Base-by-base conservation (phyloP, 2,329 filamentous ascomycete genomes). In the Juglanconis juglandina region DNA sequence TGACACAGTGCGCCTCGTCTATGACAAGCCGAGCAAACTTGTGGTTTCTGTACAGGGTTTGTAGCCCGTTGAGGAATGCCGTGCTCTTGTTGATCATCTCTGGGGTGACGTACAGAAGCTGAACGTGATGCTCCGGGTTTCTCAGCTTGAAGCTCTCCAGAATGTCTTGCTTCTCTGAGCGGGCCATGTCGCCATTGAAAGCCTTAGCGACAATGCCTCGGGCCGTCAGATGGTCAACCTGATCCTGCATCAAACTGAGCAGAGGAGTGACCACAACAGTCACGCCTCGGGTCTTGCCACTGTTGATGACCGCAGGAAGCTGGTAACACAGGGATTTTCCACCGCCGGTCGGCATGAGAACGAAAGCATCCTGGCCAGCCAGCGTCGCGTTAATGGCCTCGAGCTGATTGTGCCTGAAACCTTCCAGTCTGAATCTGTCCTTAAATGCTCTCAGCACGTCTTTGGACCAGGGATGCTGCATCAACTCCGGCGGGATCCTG, bases 1-100 rank as follows among this genome's bases (percentile, higher is more conserved):
- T 98, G 33, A 99, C 94, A 73, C 95, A 99, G 73, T 99, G 95
- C n/a, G 95, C 95, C 76, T 99, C 96, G 67, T 99, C 95, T 64
- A 99, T 96, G 56, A 99, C 95, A 53, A 99, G 86, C 33, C 95
- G 87, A 14, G 96, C 94, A 56, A 99, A 85, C 67, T 88, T 90
- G 3, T 82, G 79, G 54, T 86, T 86, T 13, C 75, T 74, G 72
- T 96, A 83, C n/a, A 99, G 79, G 2, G 78, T 79, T 55, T 84
- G 76, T 64, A 99, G 80, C 3, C 81, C 83, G 55, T 80, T 81
- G 60, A 87, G 77, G 72, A 98, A 90, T 2, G 78, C 77, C 47
- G 81, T 73, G 71, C 88, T 99, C 71, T 93, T 94, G 76, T 82
- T 91, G 54, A 99, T 81, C 94, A 98, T 98, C 75, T 99, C 95